Base-by-base conservation (phyloP, 2,329 filamentous ascomycete species). In the Mollisiaceae sp. region DNA sequence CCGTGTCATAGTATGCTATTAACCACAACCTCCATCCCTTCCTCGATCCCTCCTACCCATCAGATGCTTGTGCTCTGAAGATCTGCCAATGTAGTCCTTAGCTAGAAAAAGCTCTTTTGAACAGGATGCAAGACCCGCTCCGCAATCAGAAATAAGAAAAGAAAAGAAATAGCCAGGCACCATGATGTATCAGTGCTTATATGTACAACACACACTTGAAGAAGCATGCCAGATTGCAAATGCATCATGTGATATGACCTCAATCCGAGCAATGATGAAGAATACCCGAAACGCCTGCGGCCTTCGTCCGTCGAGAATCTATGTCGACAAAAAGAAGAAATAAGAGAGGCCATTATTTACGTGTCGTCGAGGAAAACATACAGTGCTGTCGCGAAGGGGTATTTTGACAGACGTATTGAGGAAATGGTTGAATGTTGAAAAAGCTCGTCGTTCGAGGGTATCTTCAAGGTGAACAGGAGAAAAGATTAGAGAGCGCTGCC, bases 331-430 rank as follows among this genome's bases (percentile, higher is more conserved):
- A 70, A 62, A 24, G 52, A 62, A 66, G 62, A 63, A 63, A 50
- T 32, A 24, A 45, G 39, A 45, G 20, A 60, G 43, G 55, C 36
- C 43, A 70, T 71, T 72, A 74, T 73, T 64, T 73, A 73, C 72
- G 59, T 60, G 45, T 27, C 15, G 50, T 32, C 12, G 45, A 9
- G 32, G 32, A 58, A 57, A n/a, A 39, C 27, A 60, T 60, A 62
- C 50, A 35, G 50, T 54, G 50, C 45, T 50, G 60, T 65, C 61
- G 50, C 36, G 22, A 63, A 45, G 38, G 63, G 52, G 66, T 69
- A 70, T 67, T 54, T 59, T 66, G 63, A 66, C 58, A 59, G 57
- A 62, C 64, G 58, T 36, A 35, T 20, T 57, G 20, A 55, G 59
- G 22, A 58, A 14, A 24, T 61, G 66, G 35, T 67, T 57, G 65